These are phyloP conservation scores for Barbarea vulgaris DNA, from an alignment of 345 rosid genomes.

Conservation along the genomic window DNA sequence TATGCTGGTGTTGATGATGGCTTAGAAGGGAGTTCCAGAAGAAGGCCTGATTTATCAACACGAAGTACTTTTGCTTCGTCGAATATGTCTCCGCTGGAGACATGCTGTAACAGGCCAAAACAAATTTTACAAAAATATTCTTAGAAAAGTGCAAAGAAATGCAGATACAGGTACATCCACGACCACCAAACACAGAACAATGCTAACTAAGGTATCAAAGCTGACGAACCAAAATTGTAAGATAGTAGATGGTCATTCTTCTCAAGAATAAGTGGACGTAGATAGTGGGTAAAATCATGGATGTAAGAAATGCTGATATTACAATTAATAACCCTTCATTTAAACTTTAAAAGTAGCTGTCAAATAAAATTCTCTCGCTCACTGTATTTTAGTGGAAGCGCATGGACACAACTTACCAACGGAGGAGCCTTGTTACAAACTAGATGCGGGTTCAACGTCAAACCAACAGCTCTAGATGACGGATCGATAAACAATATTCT, in stretches of 20 bases:
- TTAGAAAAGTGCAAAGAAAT: background rate
- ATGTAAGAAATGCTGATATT: background rate
- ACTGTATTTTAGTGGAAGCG: conserved; percentile 9
- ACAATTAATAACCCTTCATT: background rate
- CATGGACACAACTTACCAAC: conserved; percentile 53
- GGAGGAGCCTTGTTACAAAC: conserved; percentile 77
- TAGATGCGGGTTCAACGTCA: conserved; percentile 89
- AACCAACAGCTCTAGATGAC: conserved; percentile 88
- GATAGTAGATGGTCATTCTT: conserved; percentile 9
- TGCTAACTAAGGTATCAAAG: conserved; percentile 14
- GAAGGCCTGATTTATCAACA: conserved; percentile 83
- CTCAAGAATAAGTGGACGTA: background rate
- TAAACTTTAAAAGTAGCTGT: background rate
- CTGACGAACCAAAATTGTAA: conserved; percentile 7
- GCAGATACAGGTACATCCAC: conserved; percentile 5
- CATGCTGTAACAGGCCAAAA: conserved; percentile 59
- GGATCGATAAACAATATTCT: conserved; percentile 91
- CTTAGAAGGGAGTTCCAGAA: conserved; percentile 79
- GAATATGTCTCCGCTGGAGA: conserved; percentile 70
- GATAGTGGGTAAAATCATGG: background rate
- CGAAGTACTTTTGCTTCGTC: conserved; percentile 83
- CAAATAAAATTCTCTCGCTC: conserved; percentile 4
- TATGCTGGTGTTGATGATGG: conserved; percentile 72
- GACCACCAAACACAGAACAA: conserved; percentile 15
- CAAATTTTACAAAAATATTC: background rate